Percentiles rank a stretch among this genome's conserved stretches.
These are phyloP conservation scores for Porcisia hertigi DNA, from an alignment of 208 protist genomes.

Conservation along the genomic window DNA sequence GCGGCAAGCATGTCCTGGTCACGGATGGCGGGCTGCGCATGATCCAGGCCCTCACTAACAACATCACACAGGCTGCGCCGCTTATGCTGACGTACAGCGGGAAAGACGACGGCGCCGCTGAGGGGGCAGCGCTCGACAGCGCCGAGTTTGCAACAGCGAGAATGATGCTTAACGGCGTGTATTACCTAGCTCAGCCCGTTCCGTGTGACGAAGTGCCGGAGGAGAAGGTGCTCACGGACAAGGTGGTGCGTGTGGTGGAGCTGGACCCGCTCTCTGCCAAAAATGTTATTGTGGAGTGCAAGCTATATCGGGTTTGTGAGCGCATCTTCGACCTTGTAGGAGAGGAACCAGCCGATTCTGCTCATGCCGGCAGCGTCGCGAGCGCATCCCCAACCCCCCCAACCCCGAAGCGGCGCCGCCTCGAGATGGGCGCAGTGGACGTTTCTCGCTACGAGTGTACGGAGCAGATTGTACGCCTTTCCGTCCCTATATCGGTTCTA, in stretches of 20 bases:
- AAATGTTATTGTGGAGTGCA: conserved; percentile 63
- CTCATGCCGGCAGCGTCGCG: not conserved
- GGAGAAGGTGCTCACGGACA: conserved; percentile 51
- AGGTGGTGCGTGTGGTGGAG: conserved; percentile 58
- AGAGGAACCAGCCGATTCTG: not conserved
- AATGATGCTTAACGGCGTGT: conserved; percentile 55
- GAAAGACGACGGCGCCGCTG: not conserved
- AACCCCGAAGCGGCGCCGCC: conserved; percentile 12
- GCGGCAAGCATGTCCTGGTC: conserved; percentile 81
- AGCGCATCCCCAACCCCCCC: not conserved
- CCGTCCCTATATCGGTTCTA: conserved; percentile 49
- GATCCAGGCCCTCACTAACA: conserved; percentile 65
- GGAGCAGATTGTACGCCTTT: conserved; percentile 25
- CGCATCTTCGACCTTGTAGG: not conserved
- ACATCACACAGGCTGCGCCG: conserved; percentile 29
- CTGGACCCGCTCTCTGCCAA: conserved; percentile 56
- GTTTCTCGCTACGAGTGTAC: conserved; percentile 4
- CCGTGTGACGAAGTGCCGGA: conserved; percentile 38
- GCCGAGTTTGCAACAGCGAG: conserved; percentile 46
- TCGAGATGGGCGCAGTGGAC: conserved; percentile 17
- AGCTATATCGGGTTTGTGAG: conserved; percentile 24
- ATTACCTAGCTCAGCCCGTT: conserved; percentile 67
- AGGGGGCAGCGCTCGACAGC: conserved; percentile 15
- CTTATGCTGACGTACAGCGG: conserved; percentile 31
- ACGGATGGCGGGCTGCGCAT: conserved; percentile 81